phyloP scores from a whole-genome alignment of 192 early-diverging fungal genomes.

The Gigaspora rosea region DNA sequence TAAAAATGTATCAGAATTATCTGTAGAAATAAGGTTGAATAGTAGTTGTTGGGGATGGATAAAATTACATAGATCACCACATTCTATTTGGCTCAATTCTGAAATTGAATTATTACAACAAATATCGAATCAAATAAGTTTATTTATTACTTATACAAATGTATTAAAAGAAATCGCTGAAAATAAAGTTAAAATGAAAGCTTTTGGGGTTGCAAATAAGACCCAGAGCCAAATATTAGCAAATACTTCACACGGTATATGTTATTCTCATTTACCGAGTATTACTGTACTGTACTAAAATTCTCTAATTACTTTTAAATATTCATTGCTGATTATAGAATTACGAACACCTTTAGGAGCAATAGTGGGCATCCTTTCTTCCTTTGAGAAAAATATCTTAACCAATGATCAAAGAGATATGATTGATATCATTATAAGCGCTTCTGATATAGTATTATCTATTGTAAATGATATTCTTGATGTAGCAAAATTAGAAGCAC shows the following conservation, averaged over 20 bases:
- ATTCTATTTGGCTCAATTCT: conserved; percentile 35
- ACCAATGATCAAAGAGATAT: conserved; percentile 46
- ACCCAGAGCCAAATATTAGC: too few relatives aligned
- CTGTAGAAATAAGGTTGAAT: too few relatives aligned
- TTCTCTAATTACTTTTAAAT: not conserved
- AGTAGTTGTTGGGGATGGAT: too few relatives aligned
- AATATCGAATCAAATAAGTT: conserved; percentile 39
- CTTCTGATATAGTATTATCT: conserved; percentile 45
- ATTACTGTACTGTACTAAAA: not conserved
- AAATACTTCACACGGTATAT: conserved; percentile 27
- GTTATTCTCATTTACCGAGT: not conserved
- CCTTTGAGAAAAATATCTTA: conserved; percentile 29
- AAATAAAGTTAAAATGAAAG: not conserved
- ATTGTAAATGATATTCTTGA: conserved; percentile 34
- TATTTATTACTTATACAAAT: conserved; percentile 41
- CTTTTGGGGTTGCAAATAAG: too few relatives aligned
- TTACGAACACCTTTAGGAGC: too few relatives aligned
- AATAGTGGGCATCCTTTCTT: too few relatives aligned
- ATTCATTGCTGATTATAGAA: not conserved
- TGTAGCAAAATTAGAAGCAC: too few relatives aligned
- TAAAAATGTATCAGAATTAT: too few relatives aligned
- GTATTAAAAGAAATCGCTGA: not conserved
- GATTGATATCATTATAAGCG: conserved; percentile 48
- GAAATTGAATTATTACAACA: conserved; percentile 29
- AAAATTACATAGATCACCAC: too few relatives aligned